Evolutionary conservation across 148 eudicot species (phyloP), one percentile per base, ranked within the genome.

Genomic region (Cornus suecica): DNA sequence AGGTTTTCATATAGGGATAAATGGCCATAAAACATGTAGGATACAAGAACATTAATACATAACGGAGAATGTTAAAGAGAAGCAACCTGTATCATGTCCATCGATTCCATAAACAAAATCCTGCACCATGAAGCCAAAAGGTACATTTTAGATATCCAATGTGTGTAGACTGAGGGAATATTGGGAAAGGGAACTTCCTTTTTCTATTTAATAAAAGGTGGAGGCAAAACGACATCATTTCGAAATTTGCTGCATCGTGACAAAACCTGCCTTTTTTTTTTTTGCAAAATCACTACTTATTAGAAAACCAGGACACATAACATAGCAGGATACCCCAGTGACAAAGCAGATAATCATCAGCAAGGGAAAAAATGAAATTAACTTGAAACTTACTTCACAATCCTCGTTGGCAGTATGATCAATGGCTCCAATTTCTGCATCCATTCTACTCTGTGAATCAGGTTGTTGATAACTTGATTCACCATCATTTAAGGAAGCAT

Each of bases 71-170:
- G 42, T 30, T 7, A 66, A 63, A 51, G 28, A 34, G 29, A 70
- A 72, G 66, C 77, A 70, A 71, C 99, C 99, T 93, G 99, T 96
- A 83, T 96, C 98, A 83, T 93, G 90, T 62, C 61, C 83, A 68
- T 84, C 85, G 34, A 68, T 81, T 37, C 67, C 41, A 74, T 79
- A 78, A 68, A 6, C 42, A 37, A 37, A 60, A 24, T 80, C 93
- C 94, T 91, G 95, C 86, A 83, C 25, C 69, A 77, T 34, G 48
- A 32, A 71, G 29, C 32, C 22, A 63, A 45, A 61, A 67, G 28
- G 16, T 37, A 10, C 8, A 37, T 18, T 72, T 58, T 5, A 18
- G 70, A 37, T 10, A 25, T 20, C 8, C 25, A 54, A 41, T 16
- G 9, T 6, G 42, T 37, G 42, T 8, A 65, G 27, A 29, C 28